phyloP scores from a whole-genome alignment of 2,329 filamentous ascomycete species.

The Leptographium galeiforme region DNA sequence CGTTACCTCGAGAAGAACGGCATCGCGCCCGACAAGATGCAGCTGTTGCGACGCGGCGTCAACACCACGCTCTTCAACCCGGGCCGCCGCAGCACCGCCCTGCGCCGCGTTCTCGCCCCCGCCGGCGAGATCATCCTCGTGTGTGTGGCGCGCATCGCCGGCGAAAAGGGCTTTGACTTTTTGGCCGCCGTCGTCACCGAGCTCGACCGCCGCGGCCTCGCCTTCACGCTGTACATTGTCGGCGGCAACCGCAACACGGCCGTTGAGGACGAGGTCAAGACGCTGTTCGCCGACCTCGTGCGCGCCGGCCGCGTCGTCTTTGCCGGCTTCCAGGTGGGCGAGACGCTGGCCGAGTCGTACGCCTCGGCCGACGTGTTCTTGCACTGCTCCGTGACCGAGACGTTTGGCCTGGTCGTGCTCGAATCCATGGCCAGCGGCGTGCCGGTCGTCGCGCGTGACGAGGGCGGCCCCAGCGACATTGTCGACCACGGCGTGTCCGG shows the following conservation, averaged over 20 bases:
- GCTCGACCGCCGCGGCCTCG: conserved; percentile 39
- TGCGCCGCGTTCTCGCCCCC: conserved; percentile 42
- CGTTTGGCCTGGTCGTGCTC: conserved; percentile 56
- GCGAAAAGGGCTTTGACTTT: conserved; percentile 60
- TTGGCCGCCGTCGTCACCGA: conserved; percentile 40
- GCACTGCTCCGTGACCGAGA: conserved; percentile 59
- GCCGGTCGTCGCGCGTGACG: conserved; percentile 54
- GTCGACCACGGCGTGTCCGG: conserved; percentile 46
- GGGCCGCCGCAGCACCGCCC: conserved; percentile 30
- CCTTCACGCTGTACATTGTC: conserved; percentile 53
- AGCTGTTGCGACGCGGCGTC: conserved; percentile 50
- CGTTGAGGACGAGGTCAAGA: conserved; percentile 47
- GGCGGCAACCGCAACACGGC: conserved; percentile 53
- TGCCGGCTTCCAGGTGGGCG: conserved; percentile 49
- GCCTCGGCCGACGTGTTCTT: conserved; percentile 57
- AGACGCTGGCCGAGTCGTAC: conserved; percentile 49
- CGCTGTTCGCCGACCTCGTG: conserved; percentile 39
- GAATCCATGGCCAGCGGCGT: conserved; percentile 60
- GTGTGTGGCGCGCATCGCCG: conserved; percentile 52
- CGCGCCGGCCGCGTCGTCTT: conserved; percentile 45
- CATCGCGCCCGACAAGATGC: conserved; percentile 42
- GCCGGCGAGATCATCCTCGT: conserved; percentile 51
- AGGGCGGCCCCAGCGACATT: conserved; percentile 57
- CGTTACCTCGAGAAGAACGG: conserved; percentile 45
- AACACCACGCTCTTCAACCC: conserved; percentile 50